phyloP scores from a whole-genome alignment of 805 yeast species.

The Schwanniomyces sp. region DNA sequence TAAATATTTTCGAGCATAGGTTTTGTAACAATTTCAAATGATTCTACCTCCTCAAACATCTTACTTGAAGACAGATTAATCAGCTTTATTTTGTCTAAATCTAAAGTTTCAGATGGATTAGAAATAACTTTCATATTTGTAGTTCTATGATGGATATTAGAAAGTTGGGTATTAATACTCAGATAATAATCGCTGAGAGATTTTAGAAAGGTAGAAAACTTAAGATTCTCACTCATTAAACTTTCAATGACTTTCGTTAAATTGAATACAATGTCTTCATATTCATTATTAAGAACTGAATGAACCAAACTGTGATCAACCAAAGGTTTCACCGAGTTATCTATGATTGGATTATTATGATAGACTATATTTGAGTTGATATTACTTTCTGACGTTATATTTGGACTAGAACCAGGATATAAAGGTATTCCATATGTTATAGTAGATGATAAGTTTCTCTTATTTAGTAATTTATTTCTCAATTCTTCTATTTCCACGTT shows the following conservation, averaged over 20 bases:
- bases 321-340: conserved; percentile 12
- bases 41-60: conserved; percentile 31
- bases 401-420: conserved; percentile 1
- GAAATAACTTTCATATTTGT: conserved; percentile 12
- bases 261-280: conserved; percentile 31
- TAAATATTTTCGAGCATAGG: conserved; percentile 37
- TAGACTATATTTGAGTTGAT: conserved; percentile 24
- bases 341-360: conserved; percentile 32
- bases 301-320: conserved; percentile 3
- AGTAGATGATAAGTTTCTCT: conserved; percentile 27
- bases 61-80: conserved; percentile 10
- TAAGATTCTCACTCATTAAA: conserved; percentile 35
- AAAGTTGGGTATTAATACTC: conserved; percentile 25
- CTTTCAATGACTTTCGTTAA: conserved; percentile 35
- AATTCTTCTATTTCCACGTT: conserved; percentile 31
- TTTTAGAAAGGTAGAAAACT: conserved; percentile 31
- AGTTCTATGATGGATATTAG: conserved; percentile 13
- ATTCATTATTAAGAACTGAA: conserved; percentile 21
- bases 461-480: conserved; percentile 33
- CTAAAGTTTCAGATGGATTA: conserved; percentile 34
- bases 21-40: conserved; percentile 32
- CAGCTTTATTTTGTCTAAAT: conserved; percentile 16
- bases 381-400: conserved; percentile 2
- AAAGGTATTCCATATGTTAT: conserved; percentile 26
- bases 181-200: conserved; percentile 26